Base-by-base conservation (phyloP, 2,329 filamentous ascomycete genomes). In the Aspergillus sp. region DNA sequence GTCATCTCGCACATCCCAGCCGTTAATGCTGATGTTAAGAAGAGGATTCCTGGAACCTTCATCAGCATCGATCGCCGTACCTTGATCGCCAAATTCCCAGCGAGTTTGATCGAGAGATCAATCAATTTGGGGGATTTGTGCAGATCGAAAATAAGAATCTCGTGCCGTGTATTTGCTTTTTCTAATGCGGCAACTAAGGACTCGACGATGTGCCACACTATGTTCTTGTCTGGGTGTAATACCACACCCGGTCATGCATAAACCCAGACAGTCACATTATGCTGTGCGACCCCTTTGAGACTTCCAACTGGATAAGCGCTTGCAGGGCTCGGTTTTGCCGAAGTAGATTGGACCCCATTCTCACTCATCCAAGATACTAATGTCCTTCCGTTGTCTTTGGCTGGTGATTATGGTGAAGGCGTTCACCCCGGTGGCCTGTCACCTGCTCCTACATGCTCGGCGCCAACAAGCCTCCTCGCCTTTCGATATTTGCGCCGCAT, bases 251-350 rank as follows among this genome's bases (percentile, higher is more conserved):
- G 40, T 22, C 40, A 22, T 20, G 40, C 40, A 42, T 42, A 7
- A 20, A 6, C 40, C 40, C 16, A 17, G 35, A 38, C 49, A 49
- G 48, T 52, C 30, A 51, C 47, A 24, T 20, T 35, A 57, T 50
- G 53, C 49, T 55, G 58, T 59, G 52, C 49, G 42, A 59, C 56
- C 47, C 32, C 35, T 50, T 19, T 30, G 35, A 43, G 43, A 30
- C 41, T 53, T 24, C 10, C 41, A 35, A 51, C 33, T 46, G 33
- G 43, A 53, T 47, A 30, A 45, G 48, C 35, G 49, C 42, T 43
- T 45, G 35, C 14, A 45, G 41, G 20, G 16, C 33, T 51, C 22
- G 40, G 19, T 20, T 17, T 20, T 42, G 40, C 19, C 40, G 40
- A 42, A 42, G n/a, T 13, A 3, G 8, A 42, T 22, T 42, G 40